Conservation (phyloP, 2,329 filamentous ascomycete species). For the Rhynchosporium agropyri region DNA sequence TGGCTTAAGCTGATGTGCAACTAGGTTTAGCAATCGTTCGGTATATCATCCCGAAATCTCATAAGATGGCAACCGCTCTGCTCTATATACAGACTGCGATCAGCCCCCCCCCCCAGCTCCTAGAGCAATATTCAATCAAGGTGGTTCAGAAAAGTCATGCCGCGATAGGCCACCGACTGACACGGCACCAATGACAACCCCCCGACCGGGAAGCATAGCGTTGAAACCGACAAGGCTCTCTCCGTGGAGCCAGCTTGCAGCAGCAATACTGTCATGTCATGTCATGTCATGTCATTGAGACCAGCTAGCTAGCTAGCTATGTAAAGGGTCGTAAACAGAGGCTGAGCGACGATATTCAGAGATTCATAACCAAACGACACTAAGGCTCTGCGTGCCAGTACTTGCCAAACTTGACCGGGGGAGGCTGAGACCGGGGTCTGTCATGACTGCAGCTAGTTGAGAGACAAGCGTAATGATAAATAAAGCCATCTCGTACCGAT, state of each 20-base stretch:
- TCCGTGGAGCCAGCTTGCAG: slow-evolving; percentile 4
- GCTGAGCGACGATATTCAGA: slow-evolving; percentile 15
- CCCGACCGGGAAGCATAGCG: slow-evolving; percentile 31
- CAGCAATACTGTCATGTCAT: slow-evolving; percentile 22
- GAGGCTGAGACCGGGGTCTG: slow-evolving; percentile 32
- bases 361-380: slow-evolving; percentile 28
- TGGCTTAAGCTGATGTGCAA: slow-evolving; percentile 30
- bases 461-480: slow-evolving; percentile 36
- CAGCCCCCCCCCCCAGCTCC: slow-evolving; percentile 31
- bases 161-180: slow-evolving; percentile 31
- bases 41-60: slow-evolving; percentile 33
- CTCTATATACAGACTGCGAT: slow-evolving; percentile 37
- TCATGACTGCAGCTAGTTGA: slow-evolving; percentile 31
- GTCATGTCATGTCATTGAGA: slow-evolving; percentile 22
- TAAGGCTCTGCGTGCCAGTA: slow-evolving; percentile 37
- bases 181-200: slow-evolving; percentile 36
- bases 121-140: slow-evolving; percentile 30
- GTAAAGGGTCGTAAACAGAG: slow-evolving; percentile 21
- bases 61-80: slow-evolving; percentile 29
- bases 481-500: slow-evolving; percentile 30
- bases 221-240: slow-evolving; percentile 39
- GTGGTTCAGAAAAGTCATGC: slow-evolving; percentile 32
- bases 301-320: slow-evolving; percentile 22
- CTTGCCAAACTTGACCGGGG: slow-evolving; percentile 36
- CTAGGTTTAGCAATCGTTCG: slow-evolving; percentile 32